phyloP scores from a whole-genome alignment of 1,284 basidiomycete species.

The Sanghuangporus baumii region DNA sequence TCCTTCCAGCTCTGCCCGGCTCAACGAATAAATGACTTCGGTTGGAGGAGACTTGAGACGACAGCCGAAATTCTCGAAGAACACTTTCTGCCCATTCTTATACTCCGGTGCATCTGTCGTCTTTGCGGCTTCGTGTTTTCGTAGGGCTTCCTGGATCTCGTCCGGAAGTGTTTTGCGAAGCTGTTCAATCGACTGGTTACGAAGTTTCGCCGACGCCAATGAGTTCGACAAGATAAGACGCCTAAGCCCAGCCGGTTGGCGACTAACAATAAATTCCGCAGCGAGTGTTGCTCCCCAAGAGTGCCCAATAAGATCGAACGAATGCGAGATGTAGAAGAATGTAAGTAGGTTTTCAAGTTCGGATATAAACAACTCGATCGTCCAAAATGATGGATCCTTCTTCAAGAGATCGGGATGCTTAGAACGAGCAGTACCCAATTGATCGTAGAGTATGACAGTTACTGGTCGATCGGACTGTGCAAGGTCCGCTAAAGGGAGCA shows the following conservation, averaged over 20 bases:
- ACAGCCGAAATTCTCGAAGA: conserved; percentile 21
- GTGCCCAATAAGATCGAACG: conserved; percentile 41
- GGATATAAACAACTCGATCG: conserved; percentile 40
- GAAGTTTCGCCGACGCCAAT: conserved; percentile 22
- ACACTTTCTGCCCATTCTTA: conserved; percentile 20
- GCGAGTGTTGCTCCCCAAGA: conserved; percentile 52
- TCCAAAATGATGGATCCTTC: conserved; percentile 38
- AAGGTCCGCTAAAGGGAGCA: conserved; percentile 34
- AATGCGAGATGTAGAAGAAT: conserved; percentile 31
- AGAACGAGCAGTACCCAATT: conserved; percentile 41
- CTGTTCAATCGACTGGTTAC: conserved; percentile 20
- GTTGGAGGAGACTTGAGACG: conserved; percentile 23
- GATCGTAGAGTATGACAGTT: conserved; percentile 47
- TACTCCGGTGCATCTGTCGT: conserved; percentile 25
- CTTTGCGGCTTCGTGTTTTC: conserved; percentile 25
- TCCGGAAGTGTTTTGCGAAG: conserved; percentile 21
- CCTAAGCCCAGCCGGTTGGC: conserved; percentile 22
- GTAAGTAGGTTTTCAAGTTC: conserved; percentile 41
- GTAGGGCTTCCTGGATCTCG: conserved; percentile 20
- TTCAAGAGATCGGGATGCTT: conserved; percentile 32
- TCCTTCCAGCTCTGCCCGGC: not conserved
- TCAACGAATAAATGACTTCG: conserved; percentile 24
- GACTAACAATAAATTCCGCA: conserved; percentile 24
- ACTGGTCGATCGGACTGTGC: not conserved
- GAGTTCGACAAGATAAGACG: conserved; percentile 26